phyloP scores from a whole-genome alignment of 2,329 filamentous ascomycete species.

The Trichoderma hamatum region DNA sequence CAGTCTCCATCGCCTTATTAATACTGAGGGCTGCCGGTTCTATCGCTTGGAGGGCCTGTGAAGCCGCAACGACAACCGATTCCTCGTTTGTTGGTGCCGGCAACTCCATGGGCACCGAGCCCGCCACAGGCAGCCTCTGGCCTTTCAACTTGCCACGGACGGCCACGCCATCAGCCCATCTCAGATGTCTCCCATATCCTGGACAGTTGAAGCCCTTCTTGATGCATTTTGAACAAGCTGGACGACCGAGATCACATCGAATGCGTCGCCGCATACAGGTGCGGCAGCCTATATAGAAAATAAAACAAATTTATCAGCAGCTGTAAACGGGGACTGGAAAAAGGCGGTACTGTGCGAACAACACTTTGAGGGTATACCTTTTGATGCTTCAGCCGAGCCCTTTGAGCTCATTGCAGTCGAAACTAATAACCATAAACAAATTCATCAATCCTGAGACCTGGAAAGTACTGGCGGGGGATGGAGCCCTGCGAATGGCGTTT shows the following conservation, averaged over 20 bases:
- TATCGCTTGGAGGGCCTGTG: background rate
- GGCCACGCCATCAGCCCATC: conserved; percentile 38
- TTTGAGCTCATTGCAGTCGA: conserved; percentile 23
- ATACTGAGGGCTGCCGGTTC: background rate
- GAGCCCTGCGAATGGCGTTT: background rate
- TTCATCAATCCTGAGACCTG: conserved; percentile 17
- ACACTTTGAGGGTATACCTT: background rate
- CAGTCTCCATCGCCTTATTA: conserved; percentile 6
- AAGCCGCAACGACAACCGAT: background rate
- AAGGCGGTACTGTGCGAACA: background rate
- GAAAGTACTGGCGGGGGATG: background rate
- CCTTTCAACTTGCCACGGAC: conserved; percentile 35
- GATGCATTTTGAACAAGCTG: conserved; percentile 36
- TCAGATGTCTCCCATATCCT: conserved; percentile 34
- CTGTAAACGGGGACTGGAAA: background rate
- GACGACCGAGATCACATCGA: conserved; percentile 35
- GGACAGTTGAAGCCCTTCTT: conserved; percentile 37
- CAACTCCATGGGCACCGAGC: conserved; percentile 15
- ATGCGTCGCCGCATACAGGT: conserved; percentile 38
- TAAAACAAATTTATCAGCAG: background rate
- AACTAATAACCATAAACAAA: conserved; percentile 3
- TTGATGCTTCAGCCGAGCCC: conserved; percentile 20
- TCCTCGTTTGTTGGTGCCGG: background rate
- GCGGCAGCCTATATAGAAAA: conserved; percentile 31
- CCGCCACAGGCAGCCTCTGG: conserved; percentile 29